Base-by-base conservation (phyloP, 78 protist genomes). In the Monosiga brevicollis region DNA sequence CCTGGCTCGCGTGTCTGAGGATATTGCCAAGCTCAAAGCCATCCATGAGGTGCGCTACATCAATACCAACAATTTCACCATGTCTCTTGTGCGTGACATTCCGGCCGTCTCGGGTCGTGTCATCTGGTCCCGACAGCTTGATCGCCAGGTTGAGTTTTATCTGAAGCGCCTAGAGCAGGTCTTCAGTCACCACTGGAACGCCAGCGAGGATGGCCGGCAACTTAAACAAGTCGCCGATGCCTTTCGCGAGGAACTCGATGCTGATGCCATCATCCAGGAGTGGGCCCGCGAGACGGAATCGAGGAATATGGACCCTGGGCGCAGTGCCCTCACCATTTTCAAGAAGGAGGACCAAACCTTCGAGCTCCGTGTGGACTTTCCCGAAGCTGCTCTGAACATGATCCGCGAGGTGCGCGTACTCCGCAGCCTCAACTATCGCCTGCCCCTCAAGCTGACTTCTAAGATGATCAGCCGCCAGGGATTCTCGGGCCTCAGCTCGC, bases 61-160 rank as follows among this genome's bases (percentile, higher is more conserved):
- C 15, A 2, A 77, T 42, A 87, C 97, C 2, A 88, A 86, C 37
- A 96, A 96, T 6, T n/a, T 49, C 41, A 55, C 85, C 77, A 92
- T 94, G 93, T 38, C 91, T 6, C 43, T n/a, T 26, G 72, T 91
- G 20, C 81, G 97, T 32, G 97, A 94, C 86, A 22, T 96, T 26
- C 97, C 97, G 76, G 91, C 94, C 32, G 91, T 90, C 0, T 80
- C 95, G 20, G 95, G 95, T 36, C 76, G 86, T 15, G 86, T 94
- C 49, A 84, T 94, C 49, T 96, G 98, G 98, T 93, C 92, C 34
- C 84, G 86, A 62, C 96, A 93, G 87, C 84, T 95, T 23, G 96
- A 92, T 49, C 89, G 91, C 40, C 97, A 95, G 89, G 87, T 96
- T 39, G 88, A 84, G 43, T 85, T 91, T 39, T 93, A 90, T 75